Evolutionary conservation across 2,329 filamentous ascomycete genomes (phyloP), one percentile per base, ranked within the genome.

Genomic region (Aspergillus carbonarius): DNA sequence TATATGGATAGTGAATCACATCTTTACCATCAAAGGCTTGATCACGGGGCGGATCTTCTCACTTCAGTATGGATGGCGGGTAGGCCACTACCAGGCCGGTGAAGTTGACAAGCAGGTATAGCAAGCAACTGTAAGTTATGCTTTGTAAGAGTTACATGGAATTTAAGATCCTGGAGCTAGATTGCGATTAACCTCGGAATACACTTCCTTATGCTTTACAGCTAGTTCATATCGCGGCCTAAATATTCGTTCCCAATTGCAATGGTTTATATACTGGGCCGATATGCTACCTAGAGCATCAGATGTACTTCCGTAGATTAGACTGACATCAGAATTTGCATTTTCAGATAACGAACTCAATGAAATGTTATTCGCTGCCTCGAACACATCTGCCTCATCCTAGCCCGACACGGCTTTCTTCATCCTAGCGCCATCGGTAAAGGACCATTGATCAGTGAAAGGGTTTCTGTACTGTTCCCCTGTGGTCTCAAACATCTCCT

Each of bases 21-120:
- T 67, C 3, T 68, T 75, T 17, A 77, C 75, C 0, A 27, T 74
- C 35, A 69, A 65, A 37, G 70, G 67, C 6, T 61, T 75, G 2
- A 51, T 66, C 15, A 68, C 65, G 2, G 75, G 74, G 15, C 61
- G 64, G 30, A 48, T 76, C 8, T 55, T 76, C 6, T 67, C 67
- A 12, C 39, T 74, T n/a, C 64, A 70, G 17, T 61, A 66, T 23
- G 66, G 70, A 1, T 72, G 69, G 69, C 39, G 18, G 18, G 18
- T 13, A 18, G 18, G 18, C 12, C 39, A 42, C 18, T 42, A 42
- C 13, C 39, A 18, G 20, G 39, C 18, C 10, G 39, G 39, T 13
- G 39, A 42, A 23, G 39, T 42, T 6, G 39, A 42, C 20, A 23
- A 42, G 4, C 39, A 42, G 10, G 17, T 42, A 3, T 42, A 15